Evolutionary conservation across 2,329 filamentous ascomycete species (phyloP), one percentile per base, ranked within the genome.

Genomic region (Colletotrichum somersetense): DNA sequence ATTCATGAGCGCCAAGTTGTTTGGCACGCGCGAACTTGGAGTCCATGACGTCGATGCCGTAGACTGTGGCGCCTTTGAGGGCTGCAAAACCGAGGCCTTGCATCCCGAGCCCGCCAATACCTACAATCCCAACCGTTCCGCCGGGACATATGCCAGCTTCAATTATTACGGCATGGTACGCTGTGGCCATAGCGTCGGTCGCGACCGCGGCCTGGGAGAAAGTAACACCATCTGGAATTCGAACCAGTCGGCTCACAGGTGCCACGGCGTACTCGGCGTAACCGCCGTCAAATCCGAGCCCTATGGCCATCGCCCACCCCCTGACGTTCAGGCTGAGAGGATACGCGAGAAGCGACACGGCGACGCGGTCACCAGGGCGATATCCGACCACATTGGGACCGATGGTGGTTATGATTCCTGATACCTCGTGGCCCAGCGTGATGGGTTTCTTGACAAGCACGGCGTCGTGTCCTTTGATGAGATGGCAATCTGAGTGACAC

Each of bases 181-280:
- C 78, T 8, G 82, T 83, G 33, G 77, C 78, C 1, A 84, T 81
- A 0, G 82, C 82, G 73, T 84, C 82, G 8, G 82, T 82, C 5
- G 82, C 79, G 0, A 83, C 79, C 2, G 82, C 82, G 0, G 81
- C 81, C 20, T 80, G 74, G 2, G 77, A 75, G 10, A 67, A 67
- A 11, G 57, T 46, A 30, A 75, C 62, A 16, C 79, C 70, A 4
- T 78, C 75, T 44, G 67, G 53, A 40, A 59, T 63, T 20, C 44
- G 38, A 3, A 67, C 42, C 23, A 67, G 20, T 26, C 56, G 57
- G 11, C 23, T 23, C 20, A 33, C 56, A 20, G 33, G 55, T 14
- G 65, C 65, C 1, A 57, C 38, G 4, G 44, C 33, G 14, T 56
- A 69, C 42, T 68, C 38, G 3, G 65, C 70, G 11, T 68, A 68